A percentile compares a stretch with the other conserved stretches of the same genome.
Conservation (phyloP, 768 basidiomycete species). For the Podaxis rugospora region DNA sequence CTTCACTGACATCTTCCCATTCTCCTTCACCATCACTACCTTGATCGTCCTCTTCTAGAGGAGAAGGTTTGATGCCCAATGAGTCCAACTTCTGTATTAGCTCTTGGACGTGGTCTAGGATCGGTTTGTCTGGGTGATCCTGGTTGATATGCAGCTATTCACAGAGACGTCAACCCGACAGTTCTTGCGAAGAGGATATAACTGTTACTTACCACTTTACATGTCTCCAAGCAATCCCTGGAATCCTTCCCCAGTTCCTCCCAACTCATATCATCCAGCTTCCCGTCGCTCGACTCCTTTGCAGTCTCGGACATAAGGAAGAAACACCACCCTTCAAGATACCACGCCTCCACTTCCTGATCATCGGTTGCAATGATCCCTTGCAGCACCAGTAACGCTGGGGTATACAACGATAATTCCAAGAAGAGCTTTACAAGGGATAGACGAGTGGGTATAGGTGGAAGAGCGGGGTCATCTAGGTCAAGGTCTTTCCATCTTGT, state of each 20-base stretch:
- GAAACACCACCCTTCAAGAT: slow-evolving; percentile 93
- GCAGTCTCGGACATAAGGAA: slow-evolving; percentile 76
- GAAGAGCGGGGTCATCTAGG: slow-evolving; percentile 62
- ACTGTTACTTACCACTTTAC: slow-evolving; percentile 57
- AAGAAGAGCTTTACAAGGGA: slow-evolving; percentile 78
- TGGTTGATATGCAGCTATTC: slow-evolving; percentile 65
- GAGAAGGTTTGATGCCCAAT: slow-evolving; percentile 60
- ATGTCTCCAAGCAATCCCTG: slow-evolving; percentile 79
- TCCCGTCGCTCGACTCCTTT: slow-evolving; percentile 45
- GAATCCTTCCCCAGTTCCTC: slow-evolving; percentile 77
- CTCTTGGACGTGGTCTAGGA: slow-evolving; percentile 74
- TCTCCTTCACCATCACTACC: slow-evolving; percentile 55
- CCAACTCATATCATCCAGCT: slow-evolving; percentile 54
- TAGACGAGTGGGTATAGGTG: slow-evolving; percentile 69
- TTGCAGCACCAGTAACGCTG: slow-evolving; percentile 72
- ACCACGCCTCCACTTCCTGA: slow-evolving; percentile 88
- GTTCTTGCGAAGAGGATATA: neutral
- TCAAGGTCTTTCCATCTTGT: slow-evolving; percentile 67
- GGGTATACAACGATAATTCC: slow-evolving; percentile 66
- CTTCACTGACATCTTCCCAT: slow-evolving; percentile 61
- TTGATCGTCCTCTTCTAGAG: slow-evolving; percentile 43
- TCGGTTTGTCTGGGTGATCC: slow-evolving; percentile 68
- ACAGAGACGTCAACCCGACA: slow-evolving; percentile 4
- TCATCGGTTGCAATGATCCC: slow-evolving; percentile 80
- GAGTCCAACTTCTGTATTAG: slow-evolving; percentile 64